Conservation (phyloP, 257 asterid species). For the Craterostigma plantagineum region DNA sequence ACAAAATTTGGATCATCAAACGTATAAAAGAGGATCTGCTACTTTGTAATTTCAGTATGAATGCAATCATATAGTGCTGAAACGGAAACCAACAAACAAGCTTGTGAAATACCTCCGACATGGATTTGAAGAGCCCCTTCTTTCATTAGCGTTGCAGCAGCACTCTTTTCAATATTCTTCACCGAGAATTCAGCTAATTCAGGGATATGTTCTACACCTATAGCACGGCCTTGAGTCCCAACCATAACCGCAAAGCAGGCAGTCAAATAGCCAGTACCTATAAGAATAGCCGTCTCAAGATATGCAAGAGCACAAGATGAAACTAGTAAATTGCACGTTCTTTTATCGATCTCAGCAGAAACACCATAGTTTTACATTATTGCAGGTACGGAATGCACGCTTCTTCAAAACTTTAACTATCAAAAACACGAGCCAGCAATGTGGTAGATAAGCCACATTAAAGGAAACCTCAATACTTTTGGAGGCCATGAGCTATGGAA, state of each 20-base stretch:
- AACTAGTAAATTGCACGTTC: too few species aligned
- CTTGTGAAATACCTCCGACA: conserved; percentile 46
- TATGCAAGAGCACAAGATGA: too few species aligned
- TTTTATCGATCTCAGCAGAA: too few species aligned
- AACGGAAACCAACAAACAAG: conserved; percentile 3
- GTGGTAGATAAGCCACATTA: too few species aligned
- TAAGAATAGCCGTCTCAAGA: conserved; percentile 4
- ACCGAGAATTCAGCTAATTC: conserved; percentile 60
- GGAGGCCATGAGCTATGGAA: not conserved
- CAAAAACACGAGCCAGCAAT: too few species aligned
- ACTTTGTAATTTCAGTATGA: too few species aligned
- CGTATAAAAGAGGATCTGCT: too few species aligned
- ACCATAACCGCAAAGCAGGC: conserved; percentile 92
- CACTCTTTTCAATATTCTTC: conserved; percentile 47
- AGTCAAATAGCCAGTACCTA: conserved; percentile 93
- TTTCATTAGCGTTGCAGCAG: conserved; percentile 57
- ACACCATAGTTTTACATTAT: too few species aligned
- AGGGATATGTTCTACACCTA: conserved; percentile 93
- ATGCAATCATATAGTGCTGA: not conserved
- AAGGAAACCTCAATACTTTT: too few species aligned
- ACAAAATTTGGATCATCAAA: too few species aligned
- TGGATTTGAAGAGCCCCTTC: conserved; percentile 60
- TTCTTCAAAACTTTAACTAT: too few species aligned
- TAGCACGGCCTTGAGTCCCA: conserved; percentile 72
- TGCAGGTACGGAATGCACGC: too few species aligned